Base-by-base conservation (phyloP, 2,329 filamentous ascomycete genomes). In the Sporothrix sp. region DNA sequence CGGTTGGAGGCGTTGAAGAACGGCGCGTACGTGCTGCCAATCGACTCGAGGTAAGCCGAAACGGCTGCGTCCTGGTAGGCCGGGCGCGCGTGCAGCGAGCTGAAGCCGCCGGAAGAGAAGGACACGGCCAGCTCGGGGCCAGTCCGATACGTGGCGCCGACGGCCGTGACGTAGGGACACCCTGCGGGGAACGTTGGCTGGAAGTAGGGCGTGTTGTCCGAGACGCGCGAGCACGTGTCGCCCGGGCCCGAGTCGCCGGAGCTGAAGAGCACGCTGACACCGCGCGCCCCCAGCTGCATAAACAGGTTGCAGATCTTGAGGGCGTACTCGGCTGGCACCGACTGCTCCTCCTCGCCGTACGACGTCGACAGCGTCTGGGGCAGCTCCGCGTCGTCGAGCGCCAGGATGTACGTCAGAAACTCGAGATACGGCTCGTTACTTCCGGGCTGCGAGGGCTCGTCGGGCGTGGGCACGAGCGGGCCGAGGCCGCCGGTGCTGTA, bases 371-470 rank as follows among this genome's bases (percentile, higher is more conserved):
- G 74, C 14, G 81, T 75, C 42, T 79, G 73, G 0, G 83, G 82
- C 2, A 86, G 68, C 7, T 68, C 61, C 0, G 64, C 58, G 48
- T 74, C 72, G 1, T 66, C 63, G 1, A 82, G 71, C 2, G 63
- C 67, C 3, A 81, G 65, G 58, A 84, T 62, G 62, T 78, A 77
- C 51, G 76, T 71, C 7, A 85, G 68, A 68, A 77, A 85, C 13
- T 71, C 71, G 1, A 85, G 68, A 63, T 85, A 86, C 0, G 82
- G 82, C 66, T 87, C 84, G 62, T 86, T 87, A 57, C 78, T 82
- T 0, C 80, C 20, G 30, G 60, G 20, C 2, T 60, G 63, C 2
- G 58, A 62, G 1, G 82, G 69, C 39, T 78, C 64, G 20, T 71
- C 65, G 13, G 72, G 68, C 0, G 73, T 70, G 11, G 81, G 74